These are phyloP conservation scores for Amphichorda felina DNA, from an alignment of 2,329 filamentous ascomycete genomes.

Conservation along the genomic window DNA sequence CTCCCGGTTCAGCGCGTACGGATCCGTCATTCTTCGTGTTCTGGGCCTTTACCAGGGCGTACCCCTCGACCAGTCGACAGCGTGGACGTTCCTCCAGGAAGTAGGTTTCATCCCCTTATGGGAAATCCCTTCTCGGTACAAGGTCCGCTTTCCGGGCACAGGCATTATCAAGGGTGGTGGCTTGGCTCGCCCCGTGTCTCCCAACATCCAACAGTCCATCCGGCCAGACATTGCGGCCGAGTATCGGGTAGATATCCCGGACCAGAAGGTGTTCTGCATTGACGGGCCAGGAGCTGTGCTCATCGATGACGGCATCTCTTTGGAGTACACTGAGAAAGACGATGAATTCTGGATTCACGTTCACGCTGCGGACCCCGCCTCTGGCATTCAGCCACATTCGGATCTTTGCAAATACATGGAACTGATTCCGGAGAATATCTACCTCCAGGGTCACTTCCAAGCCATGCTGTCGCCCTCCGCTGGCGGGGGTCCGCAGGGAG, in stretches of 20 bases:
- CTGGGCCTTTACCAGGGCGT: slow-evolving; percentile 45
- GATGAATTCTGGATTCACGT: slow-evolving; percentile 63
- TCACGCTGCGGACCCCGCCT: slow-evolving; percentile 69
- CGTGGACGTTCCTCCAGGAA: slow-evolving; percentile 63
- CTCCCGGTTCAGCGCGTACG: slow-evolving; percentile 47
- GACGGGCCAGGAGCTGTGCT: slow-evolving; percentile 55
- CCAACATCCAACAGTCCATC: slow-evolving; percentile 18
- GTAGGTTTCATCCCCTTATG: slow-evolving; percentile 59
- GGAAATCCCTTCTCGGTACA: slow-evolving; percentile 56
- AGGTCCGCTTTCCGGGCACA: slow-evolving; percentile 38
- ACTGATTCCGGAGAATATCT: slow-evolving; percentile 46
- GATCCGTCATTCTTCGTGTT: slow-evolving; percentile 51
- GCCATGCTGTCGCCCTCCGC: slow-evolving; percentile 35
- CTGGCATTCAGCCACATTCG: slow-evolving; percentile 49
- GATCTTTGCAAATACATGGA: slow-evolving; percentile 49
- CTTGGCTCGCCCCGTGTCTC: slow-evolving; percentile 19
- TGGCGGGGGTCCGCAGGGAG: slow-evolving; percentile 12
- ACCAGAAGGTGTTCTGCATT: slow-evolving; percentile 59
- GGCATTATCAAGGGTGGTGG: slow-evolving; percentile 28
- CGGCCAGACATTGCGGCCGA: slow-evolving; percentile 33
- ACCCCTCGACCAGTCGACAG: slow-evolving; percentile 26
- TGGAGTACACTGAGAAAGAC: slow-evolving; percentile 43
- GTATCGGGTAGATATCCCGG: slow-evolving; percentile 41
- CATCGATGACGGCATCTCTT: slow-evolving; percentile 69
- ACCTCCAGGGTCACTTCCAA: slow-evolving; percentile 43